Evolutionary conservation across 2,329 filamentous ascomycete species (phyloP).

Genomic region (Dactylonectria estremocensis): DNA sequence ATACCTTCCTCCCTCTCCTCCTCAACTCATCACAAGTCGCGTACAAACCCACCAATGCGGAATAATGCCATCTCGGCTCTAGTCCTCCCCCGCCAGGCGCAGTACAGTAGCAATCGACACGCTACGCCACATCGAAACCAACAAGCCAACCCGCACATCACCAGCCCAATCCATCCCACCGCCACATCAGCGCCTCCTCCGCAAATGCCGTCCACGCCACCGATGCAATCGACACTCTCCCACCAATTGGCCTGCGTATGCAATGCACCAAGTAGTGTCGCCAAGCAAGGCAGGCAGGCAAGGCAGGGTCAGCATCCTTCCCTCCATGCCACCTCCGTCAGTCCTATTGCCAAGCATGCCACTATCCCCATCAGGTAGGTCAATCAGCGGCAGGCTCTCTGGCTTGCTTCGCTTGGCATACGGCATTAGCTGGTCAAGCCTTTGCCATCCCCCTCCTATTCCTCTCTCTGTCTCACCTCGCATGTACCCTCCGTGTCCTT

Average conservation of each 20-base stretch:
- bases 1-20: background rate
- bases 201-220: slow-evolving; percentile 15
- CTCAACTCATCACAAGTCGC: background rate
- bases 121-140: slow-evolving; percentile 2
- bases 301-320: background rate
- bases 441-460: no score
- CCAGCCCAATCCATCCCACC: slow-evolving; percentile 1
- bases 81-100: no score
- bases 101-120: background rate
- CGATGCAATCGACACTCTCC: slow-evolving; percentile 8
- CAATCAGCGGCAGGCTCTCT: background rate
- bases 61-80: no score
- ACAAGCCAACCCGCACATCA: background rate
- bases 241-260: background rate
- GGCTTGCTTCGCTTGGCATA: background rate
- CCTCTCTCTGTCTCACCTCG: no score
- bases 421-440: no score
- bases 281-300: background rate
- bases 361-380: background rate
- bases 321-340: background rate
- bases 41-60: no score
- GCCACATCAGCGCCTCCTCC: slow-evolving; percentile 10
- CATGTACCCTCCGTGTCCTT: no score
- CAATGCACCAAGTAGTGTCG: background rate
- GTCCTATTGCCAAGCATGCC: slow-evolving; percentile 2